Evolutionary conservation across 2,329 filamentous ascomycete genomes (phyloP).

Genomic region (Xylariomycetidae sp.): DNA sequence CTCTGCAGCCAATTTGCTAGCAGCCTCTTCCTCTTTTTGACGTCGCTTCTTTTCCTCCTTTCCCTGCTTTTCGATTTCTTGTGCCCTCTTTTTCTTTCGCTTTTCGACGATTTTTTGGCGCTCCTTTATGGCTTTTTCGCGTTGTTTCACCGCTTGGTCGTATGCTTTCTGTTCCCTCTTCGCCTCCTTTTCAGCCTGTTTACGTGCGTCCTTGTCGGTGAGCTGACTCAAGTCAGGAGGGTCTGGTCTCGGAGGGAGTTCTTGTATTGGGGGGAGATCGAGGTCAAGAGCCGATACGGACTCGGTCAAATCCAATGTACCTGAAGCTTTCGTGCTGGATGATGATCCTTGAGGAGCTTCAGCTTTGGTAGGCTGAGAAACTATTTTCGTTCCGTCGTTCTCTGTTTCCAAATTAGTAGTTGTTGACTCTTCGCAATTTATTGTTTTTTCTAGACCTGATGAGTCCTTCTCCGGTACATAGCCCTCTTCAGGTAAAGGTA

Average conservation of each 20-base stretch:
- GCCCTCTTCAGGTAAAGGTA: constrained; percentile 20
- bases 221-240: constrained; percentile 54
- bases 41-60: constrained; percentile 5
- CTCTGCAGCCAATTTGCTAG: not conserved
- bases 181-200: constrained; percentile 65
- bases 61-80: not conserved
- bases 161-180: constrained; percentile 36
- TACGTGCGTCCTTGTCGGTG: constrained; percentile 60
- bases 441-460: no score
- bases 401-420: no score
- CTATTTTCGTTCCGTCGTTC: no score
- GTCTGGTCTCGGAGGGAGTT: constrained; percentile 49
- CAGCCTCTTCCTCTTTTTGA: constrained; percentile 3
- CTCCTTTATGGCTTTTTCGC: constrained; percentile 13
- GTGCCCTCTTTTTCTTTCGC: not conserved
- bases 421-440: no score
- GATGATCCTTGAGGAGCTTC: no score
- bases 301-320: constrained; percentile 8
- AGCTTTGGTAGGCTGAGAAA: no score
- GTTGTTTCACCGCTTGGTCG: constrained; percentile 16
- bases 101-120: constrained; percentile 6
- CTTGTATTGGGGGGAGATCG: constrained; percentile 38
- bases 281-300: constrained; percentile 16
- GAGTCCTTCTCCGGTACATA: no score
- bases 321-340: no score